These are phyloP conservation scores for Viola odorata DNA, from an alignment of 345 rosid genomes.

Conservation along the genomic window DNA sequence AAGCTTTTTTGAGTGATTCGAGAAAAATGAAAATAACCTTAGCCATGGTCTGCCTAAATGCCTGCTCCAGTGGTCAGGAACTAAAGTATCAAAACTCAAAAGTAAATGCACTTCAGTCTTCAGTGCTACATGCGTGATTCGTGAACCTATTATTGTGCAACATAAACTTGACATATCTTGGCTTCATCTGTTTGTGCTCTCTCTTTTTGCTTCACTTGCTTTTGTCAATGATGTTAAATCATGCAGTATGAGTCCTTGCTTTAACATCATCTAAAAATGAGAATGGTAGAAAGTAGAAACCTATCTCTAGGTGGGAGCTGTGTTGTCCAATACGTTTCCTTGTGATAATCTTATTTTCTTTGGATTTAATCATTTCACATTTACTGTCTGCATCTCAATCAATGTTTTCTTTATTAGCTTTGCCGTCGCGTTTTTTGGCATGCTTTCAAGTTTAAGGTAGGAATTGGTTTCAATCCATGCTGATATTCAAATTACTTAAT, in stretches of 20 bases:
- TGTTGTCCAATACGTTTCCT: background rate
- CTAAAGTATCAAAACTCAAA: too few relatives aligned
- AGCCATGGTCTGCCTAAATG: too few relatives aligned
- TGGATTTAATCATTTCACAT: background rate
- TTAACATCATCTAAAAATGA: background rate
- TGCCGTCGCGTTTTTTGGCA: background rate
- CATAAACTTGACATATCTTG: too few relatives aligned
- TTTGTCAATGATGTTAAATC: background rate
- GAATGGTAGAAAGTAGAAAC: background rate
- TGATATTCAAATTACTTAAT: too few relatives aligned
- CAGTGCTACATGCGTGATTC: too few relatives aligned
- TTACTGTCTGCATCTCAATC: background rate
- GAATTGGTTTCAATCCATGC: too few relatives aligned
- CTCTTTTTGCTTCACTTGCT: background rate
- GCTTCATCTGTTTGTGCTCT: background rate
- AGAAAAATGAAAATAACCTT: background rate
- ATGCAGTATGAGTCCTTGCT: constrained; percentile 2
- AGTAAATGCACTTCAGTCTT: too few relatives aligned
- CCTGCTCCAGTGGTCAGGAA: too few relatives aligned
- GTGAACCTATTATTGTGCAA: too few relatives aligned
- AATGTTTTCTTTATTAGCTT: background rate
- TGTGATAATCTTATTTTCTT: background rate
- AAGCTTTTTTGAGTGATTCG: background rate
- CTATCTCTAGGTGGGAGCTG: background rate
- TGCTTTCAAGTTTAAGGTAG: too few relatives aligned